Conservation (phyloP, 2,329 filamentous ascomycete genomes). For the Leptographium lundbergii region DNA sequence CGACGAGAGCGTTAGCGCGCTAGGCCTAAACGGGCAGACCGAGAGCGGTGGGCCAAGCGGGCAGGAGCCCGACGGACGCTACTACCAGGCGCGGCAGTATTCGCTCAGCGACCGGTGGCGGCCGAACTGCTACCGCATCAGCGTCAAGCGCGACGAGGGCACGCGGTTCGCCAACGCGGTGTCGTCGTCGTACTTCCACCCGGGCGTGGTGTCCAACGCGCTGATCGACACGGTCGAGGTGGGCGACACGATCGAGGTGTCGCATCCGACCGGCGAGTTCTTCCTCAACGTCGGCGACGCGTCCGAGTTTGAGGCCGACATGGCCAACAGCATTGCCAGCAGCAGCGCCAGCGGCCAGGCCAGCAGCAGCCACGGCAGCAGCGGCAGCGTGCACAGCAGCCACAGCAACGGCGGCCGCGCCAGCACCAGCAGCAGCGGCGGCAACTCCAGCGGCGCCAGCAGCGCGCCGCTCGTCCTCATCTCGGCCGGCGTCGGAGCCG, state of each 20-base stretch:
- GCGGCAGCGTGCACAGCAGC: slow-evolving; percentile 30
- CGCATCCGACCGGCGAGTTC: slow-evolving; percentile 54
- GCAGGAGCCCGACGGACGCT: background rate
- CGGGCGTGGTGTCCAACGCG: slow-evolving; percentile 57
- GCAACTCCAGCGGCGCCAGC: slow-evolving; percentile 16
- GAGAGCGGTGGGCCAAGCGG: too few species aligned
- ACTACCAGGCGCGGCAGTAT: slow-evolving; percentile 56
- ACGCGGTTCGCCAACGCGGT: slow-evolving; percentile 28
- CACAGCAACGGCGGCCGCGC: slow-evolving; percentile 31
- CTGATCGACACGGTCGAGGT: slow-evolving; percentile 48
- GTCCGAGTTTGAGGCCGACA: slow-evolving; percentile 30
- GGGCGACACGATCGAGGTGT: slow-evolving; percentile 51
- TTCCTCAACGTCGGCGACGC: slow-evolving; percentile 32
- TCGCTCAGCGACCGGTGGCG: slow-evolving; percentile 55
- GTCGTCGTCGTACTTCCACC: slow-evolving; percentile 34
- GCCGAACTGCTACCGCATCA: slow-evolving; percentile 50
- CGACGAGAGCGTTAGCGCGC: background rate
- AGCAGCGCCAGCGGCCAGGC: slow-evolving; percentile 16
- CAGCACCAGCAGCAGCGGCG: background rate
- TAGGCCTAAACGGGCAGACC: too few species aligned
- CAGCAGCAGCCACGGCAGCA: slow-evolving; percentile 7
- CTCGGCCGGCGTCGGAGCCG: slow-evolving; percentile 47
- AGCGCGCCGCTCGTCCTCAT: slow-evolving; percentile 43
- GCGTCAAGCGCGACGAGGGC: slow-evolving; percentile 54
- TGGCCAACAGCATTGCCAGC: background rate